Evolutionary conservation across 176 grass and related monocot genomes (phyloP).

Genomic region (Otatea glauca): DNA sequence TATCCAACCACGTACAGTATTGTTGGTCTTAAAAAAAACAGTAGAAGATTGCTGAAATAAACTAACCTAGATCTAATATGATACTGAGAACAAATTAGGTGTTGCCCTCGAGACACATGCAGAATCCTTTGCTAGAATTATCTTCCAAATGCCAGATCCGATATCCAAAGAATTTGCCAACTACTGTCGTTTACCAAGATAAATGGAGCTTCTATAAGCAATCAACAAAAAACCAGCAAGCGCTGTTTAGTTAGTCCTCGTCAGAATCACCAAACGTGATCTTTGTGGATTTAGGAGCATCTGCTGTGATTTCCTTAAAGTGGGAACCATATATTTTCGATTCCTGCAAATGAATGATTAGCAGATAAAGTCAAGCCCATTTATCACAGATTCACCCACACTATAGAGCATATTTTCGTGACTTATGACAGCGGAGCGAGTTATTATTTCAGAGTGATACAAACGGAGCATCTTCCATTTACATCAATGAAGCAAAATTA

Average conservation of each 20-base stretch:
- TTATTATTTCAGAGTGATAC: not conserved
- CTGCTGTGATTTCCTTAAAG: constrained; percentile 83
- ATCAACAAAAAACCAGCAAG: constrained; percentile 1
- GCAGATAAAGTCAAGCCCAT: constrained; percentile 18
- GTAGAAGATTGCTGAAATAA: constrained; percentile 7
- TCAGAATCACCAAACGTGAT: constrained; percentile 90
- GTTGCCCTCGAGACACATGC: not conserved
- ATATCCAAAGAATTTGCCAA: not conserved
- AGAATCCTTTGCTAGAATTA: not conserved
- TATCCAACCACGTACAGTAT: not conserved
- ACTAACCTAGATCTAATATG: constrained; percentile 27
- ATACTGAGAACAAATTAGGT: not conserved
- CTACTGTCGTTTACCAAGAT: not conserved
- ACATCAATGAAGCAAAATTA: not conserved
- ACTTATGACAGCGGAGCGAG: not conserved
- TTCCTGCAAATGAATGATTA: constrained; percentile 59
- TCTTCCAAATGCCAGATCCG: not conserved
- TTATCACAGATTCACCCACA: not conserved
- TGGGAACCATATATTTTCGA: constrained; percentile 92
- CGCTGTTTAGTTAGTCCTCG: constrained; percentile 53
- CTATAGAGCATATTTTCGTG: no score
- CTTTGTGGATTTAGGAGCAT: constrained; percentile 96
- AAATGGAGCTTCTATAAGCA: not conserved
- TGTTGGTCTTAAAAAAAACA: not conserved
- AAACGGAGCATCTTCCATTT: not conserved